Percentiles rank a stretch among this genome's conserved stretches.
Evolutionary conservation across 2,329 filamentous ascomycete genomes (phyloP).

Genomic region (Truncatella angustata): DNA sequence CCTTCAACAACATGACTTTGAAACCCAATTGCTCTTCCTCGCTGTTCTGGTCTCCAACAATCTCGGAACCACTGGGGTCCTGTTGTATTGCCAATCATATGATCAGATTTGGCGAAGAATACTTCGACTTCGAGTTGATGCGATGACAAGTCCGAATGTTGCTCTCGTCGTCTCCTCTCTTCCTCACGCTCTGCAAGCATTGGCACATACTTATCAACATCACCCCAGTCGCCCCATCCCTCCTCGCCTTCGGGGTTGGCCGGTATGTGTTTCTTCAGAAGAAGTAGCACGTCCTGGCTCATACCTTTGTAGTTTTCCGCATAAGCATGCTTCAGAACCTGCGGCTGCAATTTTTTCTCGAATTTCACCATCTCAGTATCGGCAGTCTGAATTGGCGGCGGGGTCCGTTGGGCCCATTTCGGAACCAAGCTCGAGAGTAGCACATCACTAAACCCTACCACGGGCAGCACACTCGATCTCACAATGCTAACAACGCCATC

Average conservation of each 20-base stretch:
- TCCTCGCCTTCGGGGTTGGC: constrained; percentile 7
- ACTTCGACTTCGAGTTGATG: constrained; percentile 14
- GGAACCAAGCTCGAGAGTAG: constrained; percentile 11
- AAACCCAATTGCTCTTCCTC: constrained; percentile 17
- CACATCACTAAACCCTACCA: constrained; percentile 14
- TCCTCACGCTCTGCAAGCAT: constrained; percentile 16
- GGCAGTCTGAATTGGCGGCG: constrained; percentile 10
- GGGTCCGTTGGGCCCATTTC: neutral
- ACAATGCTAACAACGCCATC: constrained; percentile 13
- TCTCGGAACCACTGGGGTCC: constrained; percentile 18
- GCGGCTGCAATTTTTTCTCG: constrained; percentile 13
- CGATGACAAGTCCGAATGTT: neutral
- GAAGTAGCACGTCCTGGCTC: constrained; percentile 17
- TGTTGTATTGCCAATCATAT: constrained; percentile 17
- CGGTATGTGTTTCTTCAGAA: constrained; percentile 13
- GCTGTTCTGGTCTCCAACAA: constrained; percentile 18
- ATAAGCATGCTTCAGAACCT: constrained; percentile 11
- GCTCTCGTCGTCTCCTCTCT: neutral
- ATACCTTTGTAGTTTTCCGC: constrained; percentile 15
- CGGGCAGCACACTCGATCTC: constrained; percentile 8
- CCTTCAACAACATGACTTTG: constrained; percentile 14
- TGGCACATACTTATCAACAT: constrained; percentile 19
- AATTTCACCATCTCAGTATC: constrained; percentile 13
- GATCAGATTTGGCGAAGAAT: constrained; percentile 20
- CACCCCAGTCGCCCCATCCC: constrained; percentile 19